A percentile compares a stretch with the other conserved stretches of the same genome.
Evolutionary conservation across 2,329 filamentous ascomycete species (phyloP).

Genomic region (Macrophomina phaseolina): DNA sequence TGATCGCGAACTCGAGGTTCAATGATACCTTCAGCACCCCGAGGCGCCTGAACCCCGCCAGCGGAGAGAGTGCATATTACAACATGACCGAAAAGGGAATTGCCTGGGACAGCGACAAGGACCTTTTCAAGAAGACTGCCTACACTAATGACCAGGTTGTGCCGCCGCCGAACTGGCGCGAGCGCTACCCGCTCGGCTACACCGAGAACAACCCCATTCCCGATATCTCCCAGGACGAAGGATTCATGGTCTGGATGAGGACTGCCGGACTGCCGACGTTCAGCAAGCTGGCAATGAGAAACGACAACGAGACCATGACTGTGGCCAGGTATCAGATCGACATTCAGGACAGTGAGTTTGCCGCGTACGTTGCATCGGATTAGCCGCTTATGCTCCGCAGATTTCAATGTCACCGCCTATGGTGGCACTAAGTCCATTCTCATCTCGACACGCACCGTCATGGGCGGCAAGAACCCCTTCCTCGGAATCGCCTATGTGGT

Average conservation of each 20-base stretch:
- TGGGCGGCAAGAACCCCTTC: slow-evolving; percentile 95
- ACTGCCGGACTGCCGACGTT: slow-evolving; percentile 93
- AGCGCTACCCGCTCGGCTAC: slow-evolving; percentile 72
- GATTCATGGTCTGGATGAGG: slow-evolving; percentile 98
- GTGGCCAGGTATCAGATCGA: slow-evolving; percentile 76
- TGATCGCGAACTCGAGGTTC: slow-evolving; percentile 97
- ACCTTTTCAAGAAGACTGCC: slow-evolving; percentile 74
- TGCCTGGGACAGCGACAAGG: slow-evolving; percentile 83
- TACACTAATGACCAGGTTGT: slow-evolving; percentile 71
- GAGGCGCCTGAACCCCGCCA: slow-evolving; percentile 60
- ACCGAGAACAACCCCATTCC: slow-evolving; percentile 69
- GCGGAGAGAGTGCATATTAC: slow-evolving; percentile 61
- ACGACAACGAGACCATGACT: slow-evolving; percentile 72
- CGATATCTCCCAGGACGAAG: slow-evolving; percentile 75
- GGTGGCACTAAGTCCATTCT: slow-evolving; percentile 89
- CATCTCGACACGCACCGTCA: slow-evolving; percentile 86
- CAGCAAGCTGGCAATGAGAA: slow-evolving; percentile 88
- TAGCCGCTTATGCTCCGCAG: slow-evolving; percentile 55
- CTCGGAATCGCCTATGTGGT: slow-evolving; percentile 95
- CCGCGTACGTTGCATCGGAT: neutral
- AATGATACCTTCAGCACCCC: slow-evolving; percentile 86
- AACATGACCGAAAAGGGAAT: slow-evolving; percentile 79
- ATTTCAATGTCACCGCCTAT: slow-evolving; percentile 79
- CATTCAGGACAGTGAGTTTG: slow-evolving; percentile 75
- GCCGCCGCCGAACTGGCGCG: slow-evolving; percentile 85